These are phyloP conservation scores for Theobroma cacao DNA, from an alignment of 345 rosid genomes.

Conservation along the genomic window DNA sequence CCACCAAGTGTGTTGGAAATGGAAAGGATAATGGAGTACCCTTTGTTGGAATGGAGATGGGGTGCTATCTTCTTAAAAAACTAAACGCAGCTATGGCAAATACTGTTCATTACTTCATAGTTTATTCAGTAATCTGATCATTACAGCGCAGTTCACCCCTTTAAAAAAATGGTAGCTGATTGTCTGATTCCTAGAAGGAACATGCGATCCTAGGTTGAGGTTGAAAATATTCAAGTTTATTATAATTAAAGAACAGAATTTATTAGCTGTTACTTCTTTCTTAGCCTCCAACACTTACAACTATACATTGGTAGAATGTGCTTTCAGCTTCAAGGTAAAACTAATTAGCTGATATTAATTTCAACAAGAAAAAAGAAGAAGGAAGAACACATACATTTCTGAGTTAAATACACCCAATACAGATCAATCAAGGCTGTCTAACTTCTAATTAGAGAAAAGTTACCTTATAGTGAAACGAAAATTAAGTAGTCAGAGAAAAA, in stretches of 20 bases:
- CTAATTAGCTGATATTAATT: background rate
- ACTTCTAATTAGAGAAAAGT: slow-evolving; percentile 2
- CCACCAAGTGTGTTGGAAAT: background rate
- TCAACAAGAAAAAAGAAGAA: background rate
- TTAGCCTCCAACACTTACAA: background rate
- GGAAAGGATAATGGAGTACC: background rate
- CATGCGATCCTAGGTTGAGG: slow-evolving; percentile 6
- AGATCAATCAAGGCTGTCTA: background rate
- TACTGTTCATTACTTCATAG: too few species aligned
- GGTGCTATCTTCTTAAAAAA: background rate
- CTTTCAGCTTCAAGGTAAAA: background rate
- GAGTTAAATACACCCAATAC: background rate
- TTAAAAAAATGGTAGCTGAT: background rate
- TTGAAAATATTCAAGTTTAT: background rate
- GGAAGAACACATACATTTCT: background rate
- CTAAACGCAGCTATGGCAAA: background rate
- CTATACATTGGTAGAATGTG: background rate
- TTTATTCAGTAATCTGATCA: too few species aligned
- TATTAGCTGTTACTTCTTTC: background rate
- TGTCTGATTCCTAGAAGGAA: background rate
- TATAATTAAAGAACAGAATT: background rate
- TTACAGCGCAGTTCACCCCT: background rate
- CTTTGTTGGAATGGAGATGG: background rate
- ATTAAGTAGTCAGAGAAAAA: background rate
- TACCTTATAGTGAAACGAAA: background rate